Conservation (phyloP, 2,329 filamentous ascomycete genomes). For the Arthrobotrys sphaeroides region DNA sequence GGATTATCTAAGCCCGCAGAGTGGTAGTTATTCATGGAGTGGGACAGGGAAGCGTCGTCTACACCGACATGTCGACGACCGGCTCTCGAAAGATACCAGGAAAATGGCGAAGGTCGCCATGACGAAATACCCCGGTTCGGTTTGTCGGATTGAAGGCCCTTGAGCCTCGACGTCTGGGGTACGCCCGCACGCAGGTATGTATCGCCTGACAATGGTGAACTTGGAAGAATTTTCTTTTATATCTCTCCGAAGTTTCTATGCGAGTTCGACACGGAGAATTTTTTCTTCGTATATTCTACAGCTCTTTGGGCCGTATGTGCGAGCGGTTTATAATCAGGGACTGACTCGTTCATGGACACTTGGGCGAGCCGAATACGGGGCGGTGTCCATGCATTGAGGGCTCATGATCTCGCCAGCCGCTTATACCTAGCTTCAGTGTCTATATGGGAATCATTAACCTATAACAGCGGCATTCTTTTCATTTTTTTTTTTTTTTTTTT, state of each 20-base stretch:
- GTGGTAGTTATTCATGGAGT: background rate
- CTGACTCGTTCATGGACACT: no score
- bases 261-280: no score
- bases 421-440: no score
- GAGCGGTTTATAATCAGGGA: no score
- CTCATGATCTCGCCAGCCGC: no score
- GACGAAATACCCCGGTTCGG: background rate
- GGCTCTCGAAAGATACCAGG: background rate
- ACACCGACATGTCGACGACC: background rate
- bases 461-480: no score
- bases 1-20: constrained; percentile 24
- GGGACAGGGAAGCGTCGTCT: background rate
- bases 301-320: no score
- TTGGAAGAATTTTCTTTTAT: background rate
- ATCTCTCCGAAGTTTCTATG: background rate
- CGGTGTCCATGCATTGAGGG: no score
- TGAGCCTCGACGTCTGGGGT: background rate
- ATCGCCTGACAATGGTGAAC: background rate
- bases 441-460: no score
- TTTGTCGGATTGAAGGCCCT: constrained; percentile 5
- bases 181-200: background rate
- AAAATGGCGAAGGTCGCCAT: background rate
- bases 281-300: no score
- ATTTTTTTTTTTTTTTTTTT: no score
- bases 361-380: no score